Evolutionary conservation across 257 asterid genomes (phyloP).

Genomic region (Solanum commersonii): DNA sequence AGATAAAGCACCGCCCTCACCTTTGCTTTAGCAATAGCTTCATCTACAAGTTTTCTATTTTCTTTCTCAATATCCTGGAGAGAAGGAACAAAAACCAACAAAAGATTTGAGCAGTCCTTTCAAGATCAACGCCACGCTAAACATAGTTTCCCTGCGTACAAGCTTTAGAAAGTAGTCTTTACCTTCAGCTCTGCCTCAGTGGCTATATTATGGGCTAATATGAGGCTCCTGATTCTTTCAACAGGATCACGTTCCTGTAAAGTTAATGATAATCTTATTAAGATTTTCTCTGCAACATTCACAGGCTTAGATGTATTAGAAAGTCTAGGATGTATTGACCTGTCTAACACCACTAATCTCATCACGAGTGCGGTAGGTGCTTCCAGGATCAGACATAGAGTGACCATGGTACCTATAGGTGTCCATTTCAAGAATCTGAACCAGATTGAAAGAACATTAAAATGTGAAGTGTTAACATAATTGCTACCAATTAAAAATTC

Average conservation of each 20-base stretch:
- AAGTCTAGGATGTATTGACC: slow-evolving; percentile 25
- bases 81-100: neutral
- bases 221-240: slow-evolving; percentile 83
- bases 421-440: slow-evolving; percentile 98
- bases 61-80: slow-evolving; percentile 83
- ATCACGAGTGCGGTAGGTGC: slow-evolving; percentile 97
- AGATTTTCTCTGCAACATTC: neutral
- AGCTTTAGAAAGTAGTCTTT: slow-evolving; percentile 1
- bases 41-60: slow-evolving; percentile 77
- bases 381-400: slow-evolving; percentile 99
- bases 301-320: neutral
- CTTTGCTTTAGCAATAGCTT: slow-evolving; percentile 96
- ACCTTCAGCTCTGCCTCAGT: slow-evolving; percentile 91
- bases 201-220: slow-evolving; percentile 67
- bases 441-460: slow-evolving; percentile 14
- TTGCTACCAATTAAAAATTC: neutral
- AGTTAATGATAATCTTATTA: neutral
- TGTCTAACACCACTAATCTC: slow-evolving; percentile 89
- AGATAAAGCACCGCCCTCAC: slow-evolving; percentile 26
- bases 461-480: neutral
- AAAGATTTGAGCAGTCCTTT: neutral
- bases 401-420: slow-evolving; percentile 97
- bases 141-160: neutral
- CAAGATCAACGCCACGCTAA: neutral
- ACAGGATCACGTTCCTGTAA: slow-evolving; percentile 92